Evolutionary conservation across 148 eudicot genomes (phyloP).

Genomic region (Spergularia marina): DNA sequence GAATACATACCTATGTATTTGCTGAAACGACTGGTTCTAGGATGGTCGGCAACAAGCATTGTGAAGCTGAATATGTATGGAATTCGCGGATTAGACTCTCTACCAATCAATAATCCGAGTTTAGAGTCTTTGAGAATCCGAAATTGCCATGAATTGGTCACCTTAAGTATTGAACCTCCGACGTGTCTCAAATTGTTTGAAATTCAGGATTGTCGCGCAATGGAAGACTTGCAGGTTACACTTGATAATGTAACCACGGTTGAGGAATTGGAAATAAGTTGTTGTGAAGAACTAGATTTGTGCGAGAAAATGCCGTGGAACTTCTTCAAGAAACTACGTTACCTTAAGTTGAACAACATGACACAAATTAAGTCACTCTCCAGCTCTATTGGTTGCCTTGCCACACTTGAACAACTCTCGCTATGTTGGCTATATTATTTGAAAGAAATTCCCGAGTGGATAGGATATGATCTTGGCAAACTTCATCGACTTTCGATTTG

Average conservation of each 20-base stretch:
- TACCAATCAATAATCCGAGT: background rate
- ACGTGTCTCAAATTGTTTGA: background rate
- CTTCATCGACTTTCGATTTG: background rate
- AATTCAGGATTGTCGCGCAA: background rate
- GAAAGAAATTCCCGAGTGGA: constrained; percentile 8
- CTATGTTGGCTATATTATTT: background rate
- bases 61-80: background rate
- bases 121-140: constrained; percentile 6
- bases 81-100: background rate
- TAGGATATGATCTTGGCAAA: background rate
- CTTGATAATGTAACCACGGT: background rate
- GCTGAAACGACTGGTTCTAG: background rate
- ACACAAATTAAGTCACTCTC: background rate
- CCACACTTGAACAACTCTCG: no score
- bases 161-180: background rate
- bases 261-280: background rate
- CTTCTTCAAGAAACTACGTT: background rate
- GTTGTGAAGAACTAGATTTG: background rate
- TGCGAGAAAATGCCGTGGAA: background rate
- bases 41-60: background rate
- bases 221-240: background rate
- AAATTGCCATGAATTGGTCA: background rate
- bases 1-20: background rate
- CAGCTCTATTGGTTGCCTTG: no score
- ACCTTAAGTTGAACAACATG: background rate